Percentiles rank a stretch among this genome's conserved stretches.
phyloP scores from a whole-genome alignment of 2,329 filamentous ascomycete species.

The Sarocladiaceae sp. region DNA sequence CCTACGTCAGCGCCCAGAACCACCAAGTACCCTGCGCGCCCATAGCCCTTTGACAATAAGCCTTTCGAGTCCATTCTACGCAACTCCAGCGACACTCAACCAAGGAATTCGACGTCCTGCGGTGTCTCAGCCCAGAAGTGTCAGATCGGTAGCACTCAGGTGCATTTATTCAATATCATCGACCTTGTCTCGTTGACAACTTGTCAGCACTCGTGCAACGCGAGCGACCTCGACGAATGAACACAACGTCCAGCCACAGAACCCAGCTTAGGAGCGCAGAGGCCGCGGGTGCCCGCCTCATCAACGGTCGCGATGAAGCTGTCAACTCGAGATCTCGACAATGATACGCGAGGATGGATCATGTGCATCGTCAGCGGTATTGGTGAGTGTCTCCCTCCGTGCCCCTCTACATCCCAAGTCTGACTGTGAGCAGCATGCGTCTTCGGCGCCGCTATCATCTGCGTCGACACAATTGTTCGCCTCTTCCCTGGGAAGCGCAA shows the following conservation, averaged over 20 bases:
- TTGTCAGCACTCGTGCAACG: background rate
- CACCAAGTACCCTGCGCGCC: background rate
- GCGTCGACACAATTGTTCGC: conserved; percentile 73
- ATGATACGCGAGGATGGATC: conserved; percentile 91
- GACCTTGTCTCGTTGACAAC: too few species aligned
- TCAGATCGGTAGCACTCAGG: too few species aligned
- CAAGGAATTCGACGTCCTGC: too few species aligned
- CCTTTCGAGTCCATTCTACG: background rate
- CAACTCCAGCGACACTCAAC: background rate
- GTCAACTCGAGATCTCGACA: conserved; percentile 45
- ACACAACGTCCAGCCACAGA: background rate
- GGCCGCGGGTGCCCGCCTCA: background rate
- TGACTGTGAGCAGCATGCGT: conserved; percentile 49
- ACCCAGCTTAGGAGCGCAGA: background rate
- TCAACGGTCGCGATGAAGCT: conserved; percentile 31
- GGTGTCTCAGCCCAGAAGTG: too few species aligned
- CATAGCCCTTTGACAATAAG: background rate
- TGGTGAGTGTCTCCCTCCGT: conserved; percentile 38
- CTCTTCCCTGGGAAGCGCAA: conserved; percentile 67
- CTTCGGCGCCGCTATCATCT: conserved; percentile 79
- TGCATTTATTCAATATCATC: too few species aligned
- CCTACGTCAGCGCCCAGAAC: background rate
- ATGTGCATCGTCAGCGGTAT: conserved; percentile 80
- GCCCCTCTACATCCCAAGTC: background rate
- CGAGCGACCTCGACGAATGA: background rate